Conservation (phyloP, 2,329 filamentous ascomycete species). For the Colletotrichum brevisporum region DNA sequence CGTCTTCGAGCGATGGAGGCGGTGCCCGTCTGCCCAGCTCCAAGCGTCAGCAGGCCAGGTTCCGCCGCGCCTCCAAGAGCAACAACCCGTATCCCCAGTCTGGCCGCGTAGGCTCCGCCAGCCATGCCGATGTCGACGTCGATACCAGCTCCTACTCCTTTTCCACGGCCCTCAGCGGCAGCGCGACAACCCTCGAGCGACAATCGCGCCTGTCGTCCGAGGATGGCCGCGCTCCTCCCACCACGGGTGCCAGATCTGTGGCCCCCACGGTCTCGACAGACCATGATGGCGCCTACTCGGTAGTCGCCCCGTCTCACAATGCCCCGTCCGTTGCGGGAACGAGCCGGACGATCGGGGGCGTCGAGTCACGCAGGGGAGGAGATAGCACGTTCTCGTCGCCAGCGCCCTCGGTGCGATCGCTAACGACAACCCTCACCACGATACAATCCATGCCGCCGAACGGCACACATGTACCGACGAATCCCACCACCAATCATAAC, state of each 20-base stretch:
- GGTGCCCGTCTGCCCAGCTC: conserved; percentile 48
- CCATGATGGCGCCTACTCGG: conserved; percentile 80
- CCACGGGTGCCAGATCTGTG: conserved; percentile 78
- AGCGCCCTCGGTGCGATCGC: conserved; percentile 82
- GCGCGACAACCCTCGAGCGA: conserved; percentile 66
- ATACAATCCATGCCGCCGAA: conserved; percentile 76
- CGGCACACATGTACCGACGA: conserved; percentile 40
- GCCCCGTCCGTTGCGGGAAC: conserved; percentile 80
- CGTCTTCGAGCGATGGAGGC: conserved; percentile 69
- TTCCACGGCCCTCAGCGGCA: conserved; percentile 69
- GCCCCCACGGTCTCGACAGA: conserved; percentile 89
- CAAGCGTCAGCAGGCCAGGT: conserved; percentile 59
- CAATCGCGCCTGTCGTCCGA: conserved; percentile 73
- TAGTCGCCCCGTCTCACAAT: conserved; percentile 81
- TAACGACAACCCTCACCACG: conserved; percentile 88
- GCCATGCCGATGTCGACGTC: conserved; percentile 42
- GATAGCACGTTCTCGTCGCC: conserved; percentile 87
- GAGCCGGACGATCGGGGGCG: conserved; percentile 75
- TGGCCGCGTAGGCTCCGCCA: conserved; percentile 65
- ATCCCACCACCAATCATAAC: conserved; percentile 56
- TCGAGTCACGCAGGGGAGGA: conserved; percentile 78
- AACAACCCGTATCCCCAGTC: conserved; percentile 96
- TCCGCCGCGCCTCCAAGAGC: conserved; percentile 68
- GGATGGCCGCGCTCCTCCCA: conserved; percentile 70
- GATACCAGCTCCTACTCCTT: conserved; percentile 65